Evolutionary conservation across 2,329 filamentous ascomycete species (phyloP).

Genomic region (Myriosclerotinia scirpicola): DNA sequence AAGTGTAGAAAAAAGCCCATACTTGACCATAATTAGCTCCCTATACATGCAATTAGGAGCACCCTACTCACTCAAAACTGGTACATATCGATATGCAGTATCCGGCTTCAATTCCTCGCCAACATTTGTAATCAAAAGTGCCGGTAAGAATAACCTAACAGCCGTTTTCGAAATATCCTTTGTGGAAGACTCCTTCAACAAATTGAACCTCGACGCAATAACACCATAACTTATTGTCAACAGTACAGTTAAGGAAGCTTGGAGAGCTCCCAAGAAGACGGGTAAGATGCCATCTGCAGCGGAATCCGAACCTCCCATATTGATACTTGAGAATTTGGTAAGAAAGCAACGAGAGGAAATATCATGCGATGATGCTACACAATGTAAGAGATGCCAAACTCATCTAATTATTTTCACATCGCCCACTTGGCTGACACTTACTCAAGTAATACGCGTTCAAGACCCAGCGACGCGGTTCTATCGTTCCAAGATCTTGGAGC

Average conservation of each 20-base stretch:
- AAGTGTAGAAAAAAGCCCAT: slow-evolving; percentile 47
- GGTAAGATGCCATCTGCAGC: slow-evolving; percentile 36
- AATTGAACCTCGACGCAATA: slow-evolving; percentile 43
- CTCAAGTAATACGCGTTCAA: not conserved
- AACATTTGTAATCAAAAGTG: slow-evolving; percentile 48
- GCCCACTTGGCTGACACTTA: not conserved
- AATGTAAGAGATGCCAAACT: too few relatives aligned
- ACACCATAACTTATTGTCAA: slow-evolving; percentile 49
- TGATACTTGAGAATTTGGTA: not conserved
- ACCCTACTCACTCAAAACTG: slow-evolving; percentile 37
- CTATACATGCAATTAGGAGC: not conserved
- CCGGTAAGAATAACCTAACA: slow-evolving; percentile 50
- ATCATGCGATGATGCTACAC: not conserved
- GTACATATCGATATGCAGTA: slow-evolving; percentile 42
- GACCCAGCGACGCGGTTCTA: not conserved
- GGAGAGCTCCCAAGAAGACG: slow-evolving; percentile 48
- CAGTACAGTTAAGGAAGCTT: slow-evolving; percentile 50
- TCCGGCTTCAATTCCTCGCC: slow-evolving; percentile 45
- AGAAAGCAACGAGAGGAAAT: not conserved
- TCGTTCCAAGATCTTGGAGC: not conserved
- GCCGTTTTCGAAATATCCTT: slow-evolving; percentile 49
- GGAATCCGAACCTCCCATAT: slow-evolving; percentile 1
- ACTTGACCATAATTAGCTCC: slow-evolving; percentile 25
- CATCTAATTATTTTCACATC: too few relatives aligned
- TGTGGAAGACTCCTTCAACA: slow-evolving; percentile 43